These are phyloP conservation scores for Trifolium repens DNA, from an alignment of 306 rosid species.

Conservation along the genomic window DNA sequence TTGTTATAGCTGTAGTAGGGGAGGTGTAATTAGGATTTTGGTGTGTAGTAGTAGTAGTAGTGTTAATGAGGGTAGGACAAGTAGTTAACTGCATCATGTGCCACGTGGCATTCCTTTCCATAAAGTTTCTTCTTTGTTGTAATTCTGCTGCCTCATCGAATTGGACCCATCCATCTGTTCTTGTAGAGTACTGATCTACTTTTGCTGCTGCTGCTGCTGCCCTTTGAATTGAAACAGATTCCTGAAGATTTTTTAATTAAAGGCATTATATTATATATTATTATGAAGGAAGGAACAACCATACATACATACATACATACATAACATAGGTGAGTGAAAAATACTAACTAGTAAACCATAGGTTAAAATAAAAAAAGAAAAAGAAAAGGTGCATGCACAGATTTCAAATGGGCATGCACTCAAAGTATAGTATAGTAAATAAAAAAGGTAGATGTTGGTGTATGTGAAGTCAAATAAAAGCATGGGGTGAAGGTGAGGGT, in stretches of 20 bases:
- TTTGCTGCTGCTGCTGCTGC: conserved; percentile 55
- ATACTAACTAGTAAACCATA: background rate
- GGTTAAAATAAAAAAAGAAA: conserved; percentile 32
- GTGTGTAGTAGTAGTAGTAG: background rate
- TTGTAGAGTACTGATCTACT: conserved; percentile 49
- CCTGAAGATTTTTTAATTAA: conserved; percentile 48
- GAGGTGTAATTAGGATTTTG: conserved; percentile 38
- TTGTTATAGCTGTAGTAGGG: background rate
- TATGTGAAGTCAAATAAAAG: conserved; percentile 50
- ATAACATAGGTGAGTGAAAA: too few relatives aligned
- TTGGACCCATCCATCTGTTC: conserved; percentile 81
- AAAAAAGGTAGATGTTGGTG: conserved; percentile 40
- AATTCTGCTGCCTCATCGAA: conserved; percentile 67
- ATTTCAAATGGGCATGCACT: conserved; percentile 48
- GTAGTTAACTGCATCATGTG: conserved; percentile 74
- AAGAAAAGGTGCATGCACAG: conserved; percentile 29
- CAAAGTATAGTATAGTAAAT: conserved; percentile 33
- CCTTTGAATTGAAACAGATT: conserved; percentile 69
- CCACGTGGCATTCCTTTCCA: conserved; percentile 88
- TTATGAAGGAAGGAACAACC: too few relatives aligned
- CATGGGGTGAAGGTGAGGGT: conserved; percentile 42
- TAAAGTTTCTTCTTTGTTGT: conserved; percentile 66
- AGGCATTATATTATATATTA: background rate
- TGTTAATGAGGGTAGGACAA: conserved; percentile 47
- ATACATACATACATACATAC: too few relatives aligned